A percentile compares a stretch with the other conserved stretches of the same genome.
Evolutionary conservation across 2,329 filamentous ascomycete genomes (phyloP).

Genomic region (Aspergillus texensis): DNA sequence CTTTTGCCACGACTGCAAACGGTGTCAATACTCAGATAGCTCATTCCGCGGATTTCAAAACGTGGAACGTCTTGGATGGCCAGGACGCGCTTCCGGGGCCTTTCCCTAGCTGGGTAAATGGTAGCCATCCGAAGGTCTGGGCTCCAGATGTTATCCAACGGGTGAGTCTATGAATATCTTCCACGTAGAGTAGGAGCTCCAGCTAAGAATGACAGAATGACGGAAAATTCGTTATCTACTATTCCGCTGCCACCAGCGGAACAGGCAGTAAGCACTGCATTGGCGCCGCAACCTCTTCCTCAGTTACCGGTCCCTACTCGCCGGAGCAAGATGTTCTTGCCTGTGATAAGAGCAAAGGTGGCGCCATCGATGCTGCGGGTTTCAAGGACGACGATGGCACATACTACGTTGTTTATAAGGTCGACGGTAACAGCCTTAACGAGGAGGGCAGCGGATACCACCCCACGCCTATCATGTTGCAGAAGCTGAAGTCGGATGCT

Average conservation of each 20-base stretch:
- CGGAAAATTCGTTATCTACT: constrained; percentile 60
- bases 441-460: constrained; percentile 28
- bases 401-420: constrained; percentile 64
- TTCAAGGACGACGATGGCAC: constrained; percentile 55
- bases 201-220: constrained; percentile 24
- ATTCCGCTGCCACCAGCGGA: constrained; percentile 44
- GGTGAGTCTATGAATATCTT: constrained; percentile 16
- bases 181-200: background rate
- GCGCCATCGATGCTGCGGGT: constrained; percentile 62
- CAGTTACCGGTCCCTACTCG: constrained; percentile 53
- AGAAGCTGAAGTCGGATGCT: constrained; percentile 54
- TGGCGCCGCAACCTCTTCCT: constrained; percentile 53
- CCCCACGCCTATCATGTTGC: constrained; percentile 61
- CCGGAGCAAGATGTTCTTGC: constrained; percentile 50
- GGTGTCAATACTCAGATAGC: constrained; percentile 58
- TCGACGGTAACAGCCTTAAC: constrained; percentile 61
- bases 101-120: constrained; percentile 52
- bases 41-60: constrained; percentile 48
- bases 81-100: constrained; percentile 54
- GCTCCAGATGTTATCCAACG: constrained; percentile 60
- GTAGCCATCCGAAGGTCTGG: constrained; percentile 53
- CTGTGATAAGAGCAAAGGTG: constrained; percentile 55
- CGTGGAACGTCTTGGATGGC: constrained; percentile 51
- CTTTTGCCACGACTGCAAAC: constrained; percentile 56
- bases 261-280: constrained; percentile 55